These are phyloP conservation scores for Xylaria sp. DNA, from an alignment of 2,329 filamentous ascomycete genomes.

Conservation along the genomic window DNA sequence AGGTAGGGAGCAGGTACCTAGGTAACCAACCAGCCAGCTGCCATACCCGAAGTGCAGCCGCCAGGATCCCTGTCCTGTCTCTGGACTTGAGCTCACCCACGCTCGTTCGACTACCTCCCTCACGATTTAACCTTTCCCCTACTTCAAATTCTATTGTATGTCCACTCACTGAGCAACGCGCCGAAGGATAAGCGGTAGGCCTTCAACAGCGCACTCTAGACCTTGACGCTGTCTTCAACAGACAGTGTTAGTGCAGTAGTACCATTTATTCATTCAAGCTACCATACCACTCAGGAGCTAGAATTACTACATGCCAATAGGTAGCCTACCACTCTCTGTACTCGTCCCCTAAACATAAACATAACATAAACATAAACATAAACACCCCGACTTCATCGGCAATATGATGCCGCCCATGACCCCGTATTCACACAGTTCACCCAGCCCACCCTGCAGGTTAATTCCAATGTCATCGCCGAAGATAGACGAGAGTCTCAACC, in stretches of 20 bases:
- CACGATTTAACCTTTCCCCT: neutral
- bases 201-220: slow-evolving; percentile 41
- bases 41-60: slow-evolving; percentile 15
- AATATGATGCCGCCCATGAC: slow-evolving; percentile 5
- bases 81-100: neutral
- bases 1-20: neutral
- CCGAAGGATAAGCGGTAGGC: slow-evolving; percentile 28
- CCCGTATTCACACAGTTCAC: slow-evolving; percentile 11
- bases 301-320: slow-evolving; percentile 9
- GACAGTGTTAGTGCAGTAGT: slow-evolving; percentile 36
- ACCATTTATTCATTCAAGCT: neutral
- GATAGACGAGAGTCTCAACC: neutral
- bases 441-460: slow-evolving; percentile 18
- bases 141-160: neutral
- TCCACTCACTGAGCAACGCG: neutral
- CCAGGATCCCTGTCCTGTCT: neutral
- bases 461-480: neutral
- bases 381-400: slow-evolving; percentile 5
- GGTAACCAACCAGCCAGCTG: slow-evolving; percentile 3
- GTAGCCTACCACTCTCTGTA: slow-evolving; percentile 5
- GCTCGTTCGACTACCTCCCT: neutral
- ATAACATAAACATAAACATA: slow-evolving; percentile 1
- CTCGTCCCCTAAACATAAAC: neutral
- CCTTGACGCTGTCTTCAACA: slow-evolving; percentile 39
- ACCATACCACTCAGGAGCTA: neutral